Evolutionary conservation across 768 basidiomycete genomes (phyloP).

Genomic region (Kwoniella newhampshirensis): DNA sequence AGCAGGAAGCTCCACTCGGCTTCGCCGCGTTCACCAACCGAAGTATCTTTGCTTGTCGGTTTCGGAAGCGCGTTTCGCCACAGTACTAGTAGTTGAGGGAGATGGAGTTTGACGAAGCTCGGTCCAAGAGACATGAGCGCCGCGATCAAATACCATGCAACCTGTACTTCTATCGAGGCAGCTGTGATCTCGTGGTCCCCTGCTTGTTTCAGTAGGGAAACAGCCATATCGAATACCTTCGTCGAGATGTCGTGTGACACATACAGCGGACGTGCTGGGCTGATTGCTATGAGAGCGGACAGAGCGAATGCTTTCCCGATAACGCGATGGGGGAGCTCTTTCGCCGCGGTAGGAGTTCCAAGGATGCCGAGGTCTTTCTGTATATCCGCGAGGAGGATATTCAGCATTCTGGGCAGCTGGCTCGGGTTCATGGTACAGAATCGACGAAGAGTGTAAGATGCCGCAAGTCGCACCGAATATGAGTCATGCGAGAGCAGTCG

Average conservation of each 20-base stretch:
- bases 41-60: slow-evolving; percentile 80
- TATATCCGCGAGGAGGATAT: slow-evolving; percentile 73
- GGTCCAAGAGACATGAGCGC: slow-evolving; percentile 89
- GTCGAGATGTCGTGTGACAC: slow-evolving; percentile 88
- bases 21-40: slow-evolving; percentile 63
- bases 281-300: slow-evolving; percentile 78
- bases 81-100: slow-evolving; percentile 88
- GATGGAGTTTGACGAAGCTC: slow-evolving; percentile 87
- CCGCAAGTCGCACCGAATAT: slow-evolving; percentile 78
- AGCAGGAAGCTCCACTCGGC: slow-evolving; percentile 89
- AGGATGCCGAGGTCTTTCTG: slow-evolving; percentile 77
- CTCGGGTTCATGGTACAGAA: slow-evolving; percentile 89
- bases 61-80: slow-evolving; percentile 98
- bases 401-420: slow-evolving; percentile 74
- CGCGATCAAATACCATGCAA: slow-evolving; percentile 89
- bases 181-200: slow-evolving; percentile 84
- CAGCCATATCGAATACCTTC: slow-evolving; percentile 86
- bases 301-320: slow-evolving; percentile 89
- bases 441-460: slow-evolving; percentile 82
- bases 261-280: slow-evolving; percentile 84
- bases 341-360: slow-evolving; percentile 67
- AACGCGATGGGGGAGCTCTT: slow-evolving; percentile 69
- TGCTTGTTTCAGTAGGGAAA: slow-evolving; percentile 81
- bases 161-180: slow-evolving; percentile 81
- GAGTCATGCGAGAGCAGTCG: slow-evolving; percentile 82